These are phyloP conservation scores for Yarrowia deformans DNA, from an alignment of 805 yeast species.

Conservation along the genomic window DNA sequence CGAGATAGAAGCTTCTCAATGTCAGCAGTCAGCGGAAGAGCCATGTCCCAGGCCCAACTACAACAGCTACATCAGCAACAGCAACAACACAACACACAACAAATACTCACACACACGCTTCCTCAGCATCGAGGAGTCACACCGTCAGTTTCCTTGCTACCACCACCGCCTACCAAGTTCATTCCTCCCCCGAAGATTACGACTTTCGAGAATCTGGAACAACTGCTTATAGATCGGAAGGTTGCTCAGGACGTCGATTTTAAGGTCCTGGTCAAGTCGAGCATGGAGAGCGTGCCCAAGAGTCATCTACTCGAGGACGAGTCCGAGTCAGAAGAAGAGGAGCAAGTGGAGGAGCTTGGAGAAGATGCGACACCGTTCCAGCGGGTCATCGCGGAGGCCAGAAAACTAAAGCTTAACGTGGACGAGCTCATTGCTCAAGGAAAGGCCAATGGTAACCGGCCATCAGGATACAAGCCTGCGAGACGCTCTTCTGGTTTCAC, in stretches of 20 bases:
- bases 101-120: not conserved
- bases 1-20: constrained; percentile 9
- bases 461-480: constrained; percentile 24
- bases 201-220: constrained; percentile 7
- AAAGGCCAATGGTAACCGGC: constrained; percentile 28
- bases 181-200: constrained; percentile 34
- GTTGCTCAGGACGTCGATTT: constrained; percentile 41
- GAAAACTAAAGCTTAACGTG: constrained; percentile 43
- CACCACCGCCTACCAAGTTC: constrained; percentile 17
- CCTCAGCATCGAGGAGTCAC: not conserved
- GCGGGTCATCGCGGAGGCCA: constrained; percentile 44
- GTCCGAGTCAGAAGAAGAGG: constrained; percentile 42
- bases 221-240: constrained; percentile 13
- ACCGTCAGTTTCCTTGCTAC: not conserved
- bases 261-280: constrained; percentile 41
- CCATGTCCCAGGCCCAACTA: constrained; percentile 2
- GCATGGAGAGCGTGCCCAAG: constrained; percentile 40
- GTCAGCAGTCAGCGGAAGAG: not conserved
- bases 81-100: not conserved
- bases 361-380: constrained; percentile 44
- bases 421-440: constrained; percentile 42
- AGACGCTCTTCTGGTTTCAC: constrained; percentile 24
- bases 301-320: constrained; percentile 44
- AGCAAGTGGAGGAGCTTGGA: constrained; percentile 22
- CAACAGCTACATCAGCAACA: constrained; percentile 4